Evolutionary conservation across 108 stramenopile genomes (phyloP).

Genomic region (Seminavis robusta): DNA sequence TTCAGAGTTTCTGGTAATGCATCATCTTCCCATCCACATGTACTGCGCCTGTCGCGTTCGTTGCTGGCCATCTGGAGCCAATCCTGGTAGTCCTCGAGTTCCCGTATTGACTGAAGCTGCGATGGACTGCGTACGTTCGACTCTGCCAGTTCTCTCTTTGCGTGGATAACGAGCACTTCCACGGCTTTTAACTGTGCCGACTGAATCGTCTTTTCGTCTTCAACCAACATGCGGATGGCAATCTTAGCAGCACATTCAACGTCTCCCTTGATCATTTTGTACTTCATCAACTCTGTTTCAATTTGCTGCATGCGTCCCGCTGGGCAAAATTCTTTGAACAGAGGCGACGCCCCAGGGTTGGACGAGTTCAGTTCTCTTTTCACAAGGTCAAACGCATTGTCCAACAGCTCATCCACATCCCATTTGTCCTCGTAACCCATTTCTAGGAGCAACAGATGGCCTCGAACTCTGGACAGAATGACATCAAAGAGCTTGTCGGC

Average conservation of each 20-base stretch:
- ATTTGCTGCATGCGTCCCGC: conserved; percentile 30
- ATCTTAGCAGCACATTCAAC: conserved; percentile 21
- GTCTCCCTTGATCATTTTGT: conserved; percentile 10
- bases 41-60: no score
- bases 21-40: no score
- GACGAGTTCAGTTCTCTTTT: conserved; percentile 22
- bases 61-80: no score
- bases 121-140: no score
- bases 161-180: no score
- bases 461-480: conserved; percentile 18
- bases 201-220: conserved; percentile 26
- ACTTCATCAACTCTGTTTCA: conserved; percentile 29
- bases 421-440: conserved; percentile 23
- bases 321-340: conserved; percentile 13
- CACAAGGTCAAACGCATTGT: conserved; percentile 12
- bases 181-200: conserved; percentile 9
- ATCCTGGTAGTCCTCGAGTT: no score
- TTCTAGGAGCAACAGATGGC: conserved; percentile 17
- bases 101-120: no score
- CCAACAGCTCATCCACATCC: conserved; percentile 14
- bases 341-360: conserved; percentile 10
- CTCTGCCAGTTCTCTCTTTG: no score
- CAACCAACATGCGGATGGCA: conserved; percentile 28
- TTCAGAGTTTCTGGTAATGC: no score
- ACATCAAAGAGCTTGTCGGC: conserved; percentile 16